These are phyloP conservation scores for Trametes coccinea DNA, from an alignment of 768 basidiomycete genomes.

Conservation along the genomic window DNA sequence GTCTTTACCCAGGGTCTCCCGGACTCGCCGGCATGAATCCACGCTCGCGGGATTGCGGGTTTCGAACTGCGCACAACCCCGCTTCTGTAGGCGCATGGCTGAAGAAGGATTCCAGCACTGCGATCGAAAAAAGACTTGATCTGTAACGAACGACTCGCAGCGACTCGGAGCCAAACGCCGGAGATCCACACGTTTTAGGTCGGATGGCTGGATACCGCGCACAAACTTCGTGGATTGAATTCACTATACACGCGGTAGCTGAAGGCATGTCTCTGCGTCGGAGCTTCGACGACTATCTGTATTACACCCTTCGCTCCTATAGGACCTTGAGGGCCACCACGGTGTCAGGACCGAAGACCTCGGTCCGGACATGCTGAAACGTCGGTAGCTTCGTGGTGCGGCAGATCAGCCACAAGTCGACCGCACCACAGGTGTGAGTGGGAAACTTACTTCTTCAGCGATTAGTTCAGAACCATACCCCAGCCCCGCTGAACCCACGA, in stretches of 20 bases:
- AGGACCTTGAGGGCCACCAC: conserved; percentile 30
- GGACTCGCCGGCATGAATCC: not conserved
- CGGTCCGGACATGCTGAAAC: conserved; percentile 31
- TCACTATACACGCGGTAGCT: not conserved
- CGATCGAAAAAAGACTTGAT: too few relatives aligned
- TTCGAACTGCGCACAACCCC: not conserved
- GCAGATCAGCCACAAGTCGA: conserved; percentile 33
- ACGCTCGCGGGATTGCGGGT: not conserved
- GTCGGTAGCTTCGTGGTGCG: conserved; percentile 22
- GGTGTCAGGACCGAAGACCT: conserved; percentile 31
- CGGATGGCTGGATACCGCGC: too few relatives aligned
- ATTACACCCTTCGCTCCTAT: not conserved
- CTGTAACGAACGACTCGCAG: too few relatives aligned
- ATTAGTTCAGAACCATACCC: conserved; percentile 46
- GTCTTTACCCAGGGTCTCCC: not conserved
- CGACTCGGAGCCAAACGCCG: too few relatives aligned
- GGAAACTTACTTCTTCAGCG: conserved; percentile 23
- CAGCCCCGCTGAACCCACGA: conserved; percentile 75
- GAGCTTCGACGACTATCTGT: conserved; percentile 2
- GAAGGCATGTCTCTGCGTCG: conserved; percentile 10
- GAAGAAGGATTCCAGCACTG: too few relatives aligned
- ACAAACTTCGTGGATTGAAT: not conserved
- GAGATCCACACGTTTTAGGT: too few relatives aligned
- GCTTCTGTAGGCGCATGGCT: not conserved
- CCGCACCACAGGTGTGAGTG: conserved; percentile 34